Evolutionary conservation across 768 basidiomycete species (phyloP), one percentile per base, ranked within the genome.

Genomic region (Lactarius quietus): DNA sequence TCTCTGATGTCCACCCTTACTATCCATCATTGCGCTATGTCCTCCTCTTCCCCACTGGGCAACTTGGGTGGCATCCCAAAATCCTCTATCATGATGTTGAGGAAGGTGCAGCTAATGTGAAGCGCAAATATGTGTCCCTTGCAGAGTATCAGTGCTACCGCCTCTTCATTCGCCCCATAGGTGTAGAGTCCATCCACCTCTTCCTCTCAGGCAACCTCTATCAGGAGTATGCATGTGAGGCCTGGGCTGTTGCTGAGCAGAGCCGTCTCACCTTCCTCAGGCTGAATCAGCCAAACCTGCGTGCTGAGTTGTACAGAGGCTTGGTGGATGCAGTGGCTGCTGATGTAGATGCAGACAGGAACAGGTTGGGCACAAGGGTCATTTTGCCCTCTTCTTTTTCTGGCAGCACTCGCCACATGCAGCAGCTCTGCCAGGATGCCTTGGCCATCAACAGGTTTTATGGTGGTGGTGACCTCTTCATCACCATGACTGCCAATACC

Each of bases 401-500:
- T 39, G 39, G 39, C 17, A 39, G 39, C 17, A 39, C 33, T 33
- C 33, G 33, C 33, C 33, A 33, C 33, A 33, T 33, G 33, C 33
- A 33, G 33, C 33, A 33, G 33, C 33, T 33, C 33, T 33, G 33
- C 8, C 33, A 33, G 8, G 33, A 33, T 33, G 33, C 33, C 33
- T 33, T 33, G 8, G 33, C 33, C 33, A 33, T 33, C 8, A 33
- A 33, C 33, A 4, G 33, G 4, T 33, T 4, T 8, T 33, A 33
- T 33, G 33, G 33, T 33, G 33, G 33, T 4, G 33, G 33, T 4
- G 33, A 33, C 33, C 33, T 33, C 8, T 33, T 33, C 33, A 33
- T 33, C 33, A 33, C 33, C 33, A 78, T 84, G 73, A 86, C 83
- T 9, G 73, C 76, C 6, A 86, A 85, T 74, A 80, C 81, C 0